phyloP scores from a whole-genome alignment of 2,329 filamentous ascomycete species.

The Pestalotiopsis sp. region DNA sequence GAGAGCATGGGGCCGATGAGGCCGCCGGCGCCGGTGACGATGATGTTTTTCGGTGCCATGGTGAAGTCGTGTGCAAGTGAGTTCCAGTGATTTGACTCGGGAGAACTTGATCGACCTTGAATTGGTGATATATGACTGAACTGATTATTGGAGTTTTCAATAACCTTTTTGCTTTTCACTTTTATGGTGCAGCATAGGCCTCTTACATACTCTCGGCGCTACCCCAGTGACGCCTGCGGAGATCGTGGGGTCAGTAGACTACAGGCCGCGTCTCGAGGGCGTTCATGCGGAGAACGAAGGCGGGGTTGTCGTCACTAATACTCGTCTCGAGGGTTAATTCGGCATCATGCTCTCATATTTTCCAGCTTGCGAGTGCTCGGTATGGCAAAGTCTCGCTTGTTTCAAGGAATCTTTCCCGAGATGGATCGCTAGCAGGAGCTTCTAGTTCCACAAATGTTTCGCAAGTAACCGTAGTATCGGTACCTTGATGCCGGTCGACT shows the following conservation, averaged over 20 bases:
- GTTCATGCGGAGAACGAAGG: not conserved
- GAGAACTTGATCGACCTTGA: not conserved
- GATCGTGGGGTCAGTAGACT: not conserved
- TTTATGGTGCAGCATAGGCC: not conserved
- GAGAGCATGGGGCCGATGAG: slow-evolving; percentile 40
- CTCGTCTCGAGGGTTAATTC: not conserved
- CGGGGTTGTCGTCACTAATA: not conserved
- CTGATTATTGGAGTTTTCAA: not conserved
- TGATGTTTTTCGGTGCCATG: slow-evolving; percentile 31
- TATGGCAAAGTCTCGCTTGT: not conserved
- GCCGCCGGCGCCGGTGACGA: slow-evolving; percentile 37
- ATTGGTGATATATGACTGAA: not conserved
- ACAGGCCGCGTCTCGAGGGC: not conserved
- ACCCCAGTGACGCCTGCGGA: not conserved
- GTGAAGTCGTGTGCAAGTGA: not conserved
- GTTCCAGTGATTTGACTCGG: not conserved
- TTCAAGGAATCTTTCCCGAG: not conserved
- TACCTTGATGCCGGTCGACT: not conserved
- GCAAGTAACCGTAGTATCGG: not conserved
- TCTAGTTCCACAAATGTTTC: not conserved
- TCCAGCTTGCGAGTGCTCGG: not conserved
- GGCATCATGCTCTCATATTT: not conserved
- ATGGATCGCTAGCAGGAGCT: not conserved
- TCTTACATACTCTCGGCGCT: not conserved
- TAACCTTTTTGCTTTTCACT: not conserved